Conservation (phyloP, 2,329 filamentous ascomycete species). For the Phaeophleospora eucalypticola region DNA sequence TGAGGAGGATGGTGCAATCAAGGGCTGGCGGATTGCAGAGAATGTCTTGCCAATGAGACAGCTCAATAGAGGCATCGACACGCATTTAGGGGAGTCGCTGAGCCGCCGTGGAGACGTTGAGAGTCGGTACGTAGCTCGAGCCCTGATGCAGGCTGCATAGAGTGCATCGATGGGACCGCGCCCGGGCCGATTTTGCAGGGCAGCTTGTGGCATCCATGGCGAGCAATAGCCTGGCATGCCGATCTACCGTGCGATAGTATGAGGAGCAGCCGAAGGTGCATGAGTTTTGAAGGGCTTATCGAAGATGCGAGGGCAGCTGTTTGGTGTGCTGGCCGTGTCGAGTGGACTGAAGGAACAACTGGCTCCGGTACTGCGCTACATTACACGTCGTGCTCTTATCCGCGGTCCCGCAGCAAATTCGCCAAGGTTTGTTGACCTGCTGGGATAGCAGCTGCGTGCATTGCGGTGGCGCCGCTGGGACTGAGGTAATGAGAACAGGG, state of each 20-base stretch:
- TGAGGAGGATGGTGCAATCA: too few species aligned
- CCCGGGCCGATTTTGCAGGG: neutral
- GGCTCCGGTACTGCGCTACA: neutral
- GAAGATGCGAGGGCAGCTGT: neutral
- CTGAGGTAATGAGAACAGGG: neutral
- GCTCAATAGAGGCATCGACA: too few species aligned
- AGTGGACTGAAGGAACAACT: neutral
- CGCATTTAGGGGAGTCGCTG: neutral
- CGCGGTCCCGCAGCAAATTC: neutral
- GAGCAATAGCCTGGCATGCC: constrained; percentile 1
- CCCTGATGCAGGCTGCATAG: too few species aligned
- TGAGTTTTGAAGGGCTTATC: neutral
- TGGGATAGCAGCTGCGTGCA: too few species aligned
- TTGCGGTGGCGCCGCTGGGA: neutral
- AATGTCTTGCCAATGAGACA: too few species aligned
- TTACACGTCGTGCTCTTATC: neutral
- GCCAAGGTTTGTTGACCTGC: too few species aligned
- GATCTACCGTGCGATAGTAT: neutral
- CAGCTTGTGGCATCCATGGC: neutral
- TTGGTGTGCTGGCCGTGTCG: neutral
- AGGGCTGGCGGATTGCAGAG: too few species aligned
- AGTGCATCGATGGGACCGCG: neutral
- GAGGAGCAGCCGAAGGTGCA: neutral
- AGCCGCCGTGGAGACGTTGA: constrained; percentile 5
- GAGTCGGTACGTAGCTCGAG: neutral